These are phyloP conservation scores for Colletotrichum orchidophilum DNA, from an alignment of 2,329 filamentous ascomycete genomes.

Conservation along the genomic window DNA sequence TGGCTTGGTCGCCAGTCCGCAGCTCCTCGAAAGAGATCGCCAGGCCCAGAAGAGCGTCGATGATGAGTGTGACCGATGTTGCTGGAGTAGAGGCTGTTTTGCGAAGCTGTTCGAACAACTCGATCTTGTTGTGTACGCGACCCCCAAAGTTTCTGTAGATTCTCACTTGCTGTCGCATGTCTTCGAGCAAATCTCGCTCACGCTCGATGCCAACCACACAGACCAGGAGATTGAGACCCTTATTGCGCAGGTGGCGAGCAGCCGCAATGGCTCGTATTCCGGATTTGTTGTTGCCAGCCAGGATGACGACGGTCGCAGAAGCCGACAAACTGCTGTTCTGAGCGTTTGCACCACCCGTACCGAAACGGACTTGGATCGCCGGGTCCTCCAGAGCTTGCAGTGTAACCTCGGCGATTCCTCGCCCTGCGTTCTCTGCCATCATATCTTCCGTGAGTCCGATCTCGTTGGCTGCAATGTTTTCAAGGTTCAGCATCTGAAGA, in stretches of 20 bases:
- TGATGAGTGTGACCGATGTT: slow-evolving; percentile 77
- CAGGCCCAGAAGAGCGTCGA: slow-evolving; percentile 88
- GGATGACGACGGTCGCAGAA: slow-evolving; percentile 68
- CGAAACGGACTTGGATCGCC: slow-evolving; percentile 64
- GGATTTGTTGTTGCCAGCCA: slow-evolving; percentile 96
- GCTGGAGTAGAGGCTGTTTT: slow-evolving; percentile 47
- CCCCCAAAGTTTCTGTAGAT: slow-evolving; percentile 88
- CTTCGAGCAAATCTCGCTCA: slow-evolving; percentile 81
- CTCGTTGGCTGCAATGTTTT: slow-evolving; percentile 89
- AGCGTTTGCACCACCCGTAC: slow-evolving; percentile 46
- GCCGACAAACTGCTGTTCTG: slow-evolving; percentile 38
- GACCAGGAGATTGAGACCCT: slow-evolving; percentile 81
- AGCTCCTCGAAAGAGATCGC: slow-evolving; percentile 91
- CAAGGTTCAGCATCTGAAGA: slow-evolving; percentile 89
- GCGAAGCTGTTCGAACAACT: slow-evolving; percentile 69
- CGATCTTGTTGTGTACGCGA: slow-evolving; percentile 69
- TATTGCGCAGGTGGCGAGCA: slow-evolving; percentile 85
- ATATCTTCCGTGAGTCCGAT: slow-evolving; percentile 88
- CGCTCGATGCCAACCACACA: slow-evolving; percentile 88
- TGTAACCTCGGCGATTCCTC: slow-evolving; percentile 87
- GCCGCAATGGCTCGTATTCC: slow-evolving; percentile 87
- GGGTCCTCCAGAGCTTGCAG: slow-evolving; percentile 73
- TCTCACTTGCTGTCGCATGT: slow-evolving; percentile 81
- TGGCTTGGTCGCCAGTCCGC: slow-evolving; percentile 81
- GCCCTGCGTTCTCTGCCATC: slow-evolving; percentile 90